Percentiles rank a stretch among this genome's conserved stretches.
phyloP scores from a whole-genome alignment of 2,329 filamentous ascomycete species.

The Knoxdaviesia proteae region DNA sequence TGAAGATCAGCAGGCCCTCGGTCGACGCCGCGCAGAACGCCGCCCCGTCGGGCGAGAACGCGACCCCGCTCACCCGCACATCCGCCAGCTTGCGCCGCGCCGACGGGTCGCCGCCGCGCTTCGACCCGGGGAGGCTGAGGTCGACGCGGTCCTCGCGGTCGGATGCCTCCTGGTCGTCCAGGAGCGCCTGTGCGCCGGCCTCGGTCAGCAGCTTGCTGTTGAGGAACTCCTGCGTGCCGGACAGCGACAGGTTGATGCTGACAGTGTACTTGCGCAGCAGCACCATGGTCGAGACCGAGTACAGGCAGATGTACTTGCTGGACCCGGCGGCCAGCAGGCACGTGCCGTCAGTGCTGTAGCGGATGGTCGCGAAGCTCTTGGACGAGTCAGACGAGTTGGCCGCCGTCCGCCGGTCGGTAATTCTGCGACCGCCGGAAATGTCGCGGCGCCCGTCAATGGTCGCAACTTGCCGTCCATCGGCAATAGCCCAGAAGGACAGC shows the following conservation, averaged over 20 bases:
- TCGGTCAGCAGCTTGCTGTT: conserved; percentile 86
- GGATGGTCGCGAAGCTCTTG: conserved; percentile 74
- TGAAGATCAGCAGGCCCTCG: conserved; percentile 85
- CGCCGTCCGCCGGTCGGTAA: conserved; percentile 72
- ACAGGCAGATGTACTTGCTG: conserved; percentile 96
- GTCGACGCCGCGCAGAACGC: conserved; percentile 90
- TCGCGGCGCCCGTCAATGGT: conserved; percentile 81
- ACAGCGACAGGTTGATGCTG: conserved; percentile 83
- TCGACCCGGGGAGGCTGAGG: conserved; percentile 61
- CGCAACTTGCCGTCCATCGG: conserved; percentile 67
- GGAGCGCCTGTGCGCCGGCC: conserved; percentile 62
- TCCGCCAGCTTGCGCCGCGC: conserved; percentile 57
- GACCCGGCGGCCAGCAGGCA: conserved; percentile 82
- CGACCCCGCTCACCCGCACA: conserved; percentile 64
- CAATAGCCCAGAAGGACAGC: conserved; percentile 82
- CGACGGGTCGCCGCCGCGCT: conserved; percentile 64
- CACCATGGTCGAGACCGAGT: conserved; percentile 83
- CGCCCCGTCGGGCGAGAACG: conserved; percentile 73
- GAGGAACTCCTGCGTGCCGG: conserved; percentile 90
- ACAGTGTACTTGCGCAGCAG: conserved; percentile 90
- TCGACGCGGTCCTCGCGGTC: conserved; percentile 75
- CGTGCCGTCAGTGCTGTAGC: conserved; percentile 79
- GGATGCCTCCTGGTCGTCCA: conserved; percentile 75
- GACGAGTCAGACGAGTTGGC: conserved; percentile 67
- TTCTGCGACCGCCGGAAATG: conserved; percentile 75